Conservation (phyloP, 306 rosid genomes). For the Cyamopsis tetragonoloba region DNA sequence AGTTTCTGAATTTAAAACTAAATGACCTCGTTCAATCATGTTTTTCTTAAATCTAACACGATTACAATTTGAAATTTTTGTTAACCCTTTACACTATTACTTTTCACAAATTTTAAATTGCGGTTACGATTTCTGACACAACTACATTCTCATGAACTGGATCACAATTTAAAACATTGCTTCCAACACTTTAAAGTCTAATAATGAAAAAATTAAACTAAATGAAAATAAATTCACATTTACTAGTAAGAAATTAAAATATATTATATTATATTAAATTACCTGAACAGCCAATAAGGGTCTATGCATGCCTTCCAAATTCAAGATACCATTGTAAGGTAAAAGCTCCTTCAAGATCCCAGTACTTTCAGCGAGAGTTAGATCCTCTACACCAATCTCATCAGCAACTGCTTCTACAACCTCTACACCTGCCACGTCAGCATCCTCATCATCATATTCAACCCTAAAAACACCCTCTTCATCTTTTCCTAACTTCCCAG, state of each 20-base stretch:
- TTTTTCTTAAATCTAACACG: no score
- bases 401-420: conserved; percentile 61
- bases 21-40: no score
- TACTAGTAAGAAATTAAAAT: no score
- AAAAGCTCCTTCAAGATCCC: conserved; percentile 53
- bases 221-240: neutral
- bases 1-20: no score
- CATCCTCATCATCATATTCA: conserved; percentile 69
- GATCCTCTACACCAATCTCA: conserved; percentile 52
- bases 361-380: conserved; percentile 58
- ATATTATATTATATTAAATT: neutral
- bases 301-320: conserved; percentile 80
- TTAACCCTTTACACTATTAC: neutral
- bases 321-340: conserved; percentile 63
- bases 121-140: no score
- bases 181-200: neutral
- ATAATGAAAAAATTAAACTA: neutral
- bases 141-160: no score
- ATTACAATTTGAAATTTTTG: neutral
- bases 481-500: conserved; percentile 81
- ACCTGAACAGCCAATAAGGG: conserved; percentile 88
- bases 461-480: conserved; percentile 86
- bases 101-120: no score
- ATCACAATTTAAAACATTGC: no score
- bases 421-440: conserved; percentile 65